Evolutionary conservation across 768 basidiomycete genomes (phyloP).

Genomic region (Xerocomellus amylosporus): DNA sequence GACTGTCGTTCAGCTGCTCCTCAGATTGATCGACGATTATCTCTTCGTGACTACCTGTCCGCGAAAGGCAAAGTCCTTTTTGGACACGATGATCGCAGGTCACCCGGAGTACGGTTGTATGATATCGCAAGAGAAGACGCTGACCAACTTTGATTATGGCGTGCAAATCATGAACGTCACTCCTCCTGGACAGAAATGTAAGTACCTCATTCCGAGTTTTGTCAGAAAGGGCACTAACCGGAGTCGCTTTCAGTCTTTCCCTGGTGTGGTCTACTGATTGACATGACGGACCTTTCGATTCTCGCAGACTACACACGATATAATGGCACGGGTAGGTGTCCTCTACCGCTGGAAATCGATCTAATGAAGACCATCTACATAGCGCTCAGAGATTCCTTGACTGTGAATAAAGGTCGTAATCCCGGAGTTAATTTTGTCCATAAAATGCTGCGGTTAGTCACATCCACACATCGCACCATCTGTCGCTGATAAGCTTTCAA

Average conservation of each 20-base stretch:
- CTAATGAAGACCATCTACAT: conserved; percentile 5
- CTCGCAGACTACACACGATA: conserved; percentile 77
- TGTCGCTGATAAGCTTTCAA: conserved; percentile 29
- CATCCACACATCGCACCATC: neutral
- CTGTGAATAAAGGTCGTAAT: conserved; percentile 62
- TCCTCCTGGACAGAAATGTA: conserved; percentile 44
- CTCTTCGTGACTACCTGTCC: conserved; percentile 75
- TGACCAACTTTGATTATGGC: conserved; percentile 79
- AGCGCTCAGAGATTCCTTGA: conserved; percentile 69
- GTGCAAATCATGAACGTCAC: conserved; percentile 52
- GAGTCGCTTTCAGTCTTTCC: conserved; percentile 63
- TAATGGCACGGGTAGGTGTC: conserved; percentile 50
- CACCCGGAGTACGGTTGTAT: conserved; percentile 95
- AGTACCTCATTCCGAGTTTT: neutral
- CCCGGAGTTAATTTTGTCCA: conserved; percentile 62
- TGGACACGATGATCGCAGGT: conserved; percentile 75
- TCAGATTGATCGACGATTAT: conserved; percentile 95
- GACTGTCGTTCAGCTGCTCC: conserved; percentile 51
- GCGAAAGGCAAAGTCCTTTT: conserved; percentile 60
- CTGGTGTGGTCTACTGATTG: conserved; percentile 88
- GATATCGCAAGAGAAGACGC: conserved; percentile 84
- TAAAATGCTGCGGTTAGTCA: conserved; percentile 72
- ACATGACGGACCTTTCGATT: conserved; percentile 74
- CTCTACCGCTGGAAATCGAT: neutral
- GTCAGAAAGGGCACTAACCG: neutral